Base-by-base conservation (phyloP, 2,329 filamentous ascomycete genomes). In the Seiridium unicorne region DNA sequence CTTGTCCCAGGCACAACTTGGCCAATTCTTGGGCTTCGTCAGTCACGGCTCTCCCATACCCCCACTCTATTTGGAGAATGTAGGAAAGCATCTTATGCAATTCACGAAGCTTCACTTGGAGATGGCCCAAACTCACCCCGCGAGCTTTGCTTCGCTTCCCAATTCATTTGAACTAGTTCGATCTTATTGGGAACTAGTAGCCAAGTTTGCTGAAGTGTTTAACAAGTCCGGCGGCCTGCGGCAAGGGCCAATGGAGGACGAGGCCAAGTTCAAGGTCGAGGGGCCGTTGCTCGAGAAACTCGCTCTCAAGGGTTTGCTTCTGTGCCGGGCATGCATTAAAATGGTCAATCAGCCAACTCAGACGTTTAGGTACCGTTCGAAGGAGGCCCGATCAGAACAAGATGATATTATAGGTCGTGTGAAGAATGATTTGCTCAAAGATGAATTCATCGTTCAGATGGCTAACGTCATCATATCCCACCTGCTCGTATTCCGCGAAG, bases 51-150 rank as follows among this genome's bases (percentile, higher is more conserved):
- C 81, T n/a, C 76, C 78, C 5, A 73, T 84, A 3, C 75, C 88
- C 1, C 73, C 80, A 3, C 74, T 77, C 3, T 82, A 87, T 32
- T 84, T 85, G 61, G 84, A 83, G 42, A 71, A 89, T 32, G 78
- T 96, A n/a, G 90, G 91, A 65, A 96, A 93, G 71, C 93, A 97
- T 70, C 80, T 97, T 2, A 77, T 97, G 47, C 93, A 98, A 70
- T 89, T 98, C 55, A 89, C 93, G 3, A 99, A 98, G 74, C 79
- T 99, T 3, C 95, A 98, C 72, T 82, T 96, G 44, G 89, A 92
- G 59, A 94, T 98, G 89, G 87, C 92, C 1, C 86, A 86, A 55
- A 78, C 81, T 4, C 93, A 97, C 72, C 88, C 93, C 1, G 88
- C 90, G 3, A 91, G 92, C 58, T 98, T 97, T 73, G 88, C 89